phyloP scores from a whole-genome alignment of 1,139 yeast genomes.

The Debaryomyces udenii region DNA sequence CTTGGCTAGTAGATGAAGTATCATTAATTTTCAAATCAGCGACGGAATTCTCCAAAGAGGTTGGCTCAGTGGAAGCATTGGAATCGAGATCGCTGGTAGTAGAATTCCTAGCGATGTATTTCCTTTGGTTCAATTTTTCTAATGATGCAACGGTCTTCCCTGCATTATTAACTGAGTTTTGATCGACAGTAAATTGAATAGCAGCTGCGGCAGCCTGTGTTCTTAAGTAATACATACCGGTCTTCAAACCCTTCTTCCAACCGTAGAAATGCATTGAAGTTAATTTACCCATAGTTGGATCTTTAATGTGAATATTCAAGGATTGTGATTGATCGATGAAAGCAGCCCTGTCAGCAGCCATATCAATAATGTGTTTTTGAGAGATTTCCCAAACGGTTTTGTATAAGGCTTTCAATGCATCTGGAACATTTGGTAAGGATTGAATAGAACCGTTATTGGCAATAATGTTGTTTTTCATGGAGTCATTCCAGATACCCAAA shows the following conservation, averaged over 20 bases:
- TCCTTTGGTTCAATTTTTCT: constrained; percentile 58
- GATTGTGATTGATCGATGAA: constrained; percentile 95
- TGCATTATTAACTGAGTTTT: constrained; percentile 44
- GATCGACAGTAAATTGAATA: constrained; percentile 61
- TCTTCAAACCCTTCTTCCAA: constrained; percentile 95
- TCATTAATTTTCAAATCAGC: constrained; percentile 44
- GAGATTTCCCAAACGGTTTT: constrained; percentile 97
- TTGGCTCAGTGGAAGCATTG: constrained; percentile 49
- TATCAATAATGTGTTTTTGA: constrained; percentile 82
- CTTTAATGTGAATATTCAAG: constrained; percentile 79
- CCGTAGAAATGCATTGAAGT: constrained; percentile 98
- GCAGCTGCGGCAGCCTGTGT: constrained; percentile 68
- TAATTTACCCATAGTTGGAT: constrained; percentile 90
- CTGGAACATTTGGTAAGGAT: constrained; percentile 73
- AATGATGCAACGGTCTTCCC: constrained; percentile 55
- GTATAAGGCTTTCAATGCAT: constrained; percentile 73
- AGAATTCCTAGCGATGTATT: constrained; percentile 41
- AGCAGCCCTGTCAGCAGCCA: constrained; percentile 95
- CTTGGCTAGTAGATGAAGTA: constrained; percentile 18
- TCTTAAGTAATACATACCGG: constrained; percentile 96
- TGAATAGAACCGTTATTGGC: constrained; percentile 87
- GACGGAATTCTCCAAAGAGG: constrained; percentile 51
- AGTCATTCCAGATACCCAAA: constrained; percentile 78
- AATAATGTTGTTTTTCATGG: constrained; percentile 80
- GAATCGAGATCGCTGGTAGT: constrained; percentile 34